Evolutionary conservation across 768 basidiomycete genomes (phyloP).

Genomic region (Lepiota subincarnata): DNA sequence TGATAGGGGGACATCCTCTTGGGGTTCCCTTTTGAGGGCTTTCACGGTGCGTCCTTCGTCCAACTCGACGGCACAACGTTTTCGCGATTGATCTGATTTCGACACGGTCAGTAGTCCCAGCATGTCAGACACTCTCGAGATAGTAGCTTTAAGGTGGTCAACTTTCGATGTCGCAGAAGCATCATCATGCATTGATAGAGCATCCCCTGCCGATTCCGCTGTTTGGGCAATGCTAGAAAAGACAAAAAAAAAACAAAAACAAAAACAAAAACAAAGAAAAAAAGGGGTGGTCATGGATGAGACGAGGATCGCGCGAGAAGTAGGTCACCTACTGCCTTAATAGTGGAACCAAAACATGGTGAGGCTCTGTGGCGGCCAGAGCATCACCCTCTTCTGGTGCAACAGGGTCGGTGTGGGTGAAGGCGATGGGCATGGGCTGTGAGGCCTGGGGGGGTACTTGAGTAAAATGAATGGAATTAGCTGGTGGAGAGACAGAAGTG

Average conservation of each 20-base stretch:
- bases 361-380: slow-evolving; percentile 15
- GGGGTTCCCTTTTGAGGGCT: slow-evolving; percentile 45
- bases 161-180: slow-evolving; percentile 46
- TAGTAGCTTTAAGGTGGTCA: slow-evolving; percentile 52
- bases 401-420: slow-evolving; percentile 12
- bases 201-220: slow-evolving; percentile 51
- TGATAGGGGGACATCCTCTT: slow-evolving; percentile 35
- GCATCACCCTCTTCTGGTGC: not conserved
- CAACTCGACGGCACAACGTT: slow-evolving; percentile 40
- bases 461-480: slow-evolving; percentile 18
- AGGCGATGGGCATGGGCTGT: slow-evolving; percentile 16
- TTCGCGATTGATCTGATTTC: slow-evolving; percentile 35
- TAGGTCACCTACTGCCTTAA: slow-evolving; percentile 46
- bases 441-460: not conserved
- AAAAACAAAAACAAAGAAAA: slow-evolving; percentile 16
- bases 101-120: slow-evolving; percentile 28
- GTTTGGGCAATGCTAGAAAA: slow-evolving; percentile 53
- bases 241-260: slow-evolving; percentile 17
- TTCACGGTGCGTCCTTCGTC: slow-evolving; percentile 41
- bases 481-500: slow-evolving; percentile 29
- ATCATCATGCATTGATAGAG: slow-evolving; percentile 44
- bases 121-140: slow-evolving; percentile 50
- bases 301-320: not conserved
- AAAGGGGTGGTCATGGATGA: slow-evolving; percentile 7
- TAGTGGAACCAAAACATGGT: slow-evolving; percentile 36